Evolutionary conservation across 2,329 filamentous ascomycete species (phyloP).

Genomic region (Fusarium equiseti): DNA sequence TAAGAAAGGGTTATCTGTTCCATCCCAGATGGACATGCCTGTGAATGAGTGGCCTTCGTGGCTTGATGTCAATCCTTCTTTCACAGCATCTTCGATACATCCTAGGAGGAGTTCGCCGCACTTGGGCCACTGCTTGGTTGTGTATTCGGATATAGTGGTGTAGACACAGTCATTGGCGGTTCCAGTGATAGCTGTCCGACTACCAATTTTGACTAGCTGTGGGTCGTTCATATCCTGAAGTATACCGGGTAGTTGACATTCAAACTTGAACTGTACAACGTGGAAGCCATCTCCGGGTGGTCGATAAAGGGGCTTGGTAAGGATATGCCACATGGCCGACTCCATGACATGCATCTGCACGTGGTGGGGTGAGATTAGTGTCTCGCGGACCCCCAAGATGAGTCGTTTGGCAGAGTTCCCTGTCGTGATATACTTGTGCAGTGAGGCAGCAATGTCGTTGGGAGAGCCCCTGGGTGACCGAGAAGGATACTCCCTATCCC

Average conservation of each 20-base stretch:
- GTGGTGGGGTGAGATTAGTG: slow-evolving; percentile 52
- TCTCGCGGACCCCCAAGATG: slow-evolving; percentile 47
- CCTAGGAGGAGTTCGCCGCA: slow-evolving; percentile 48
- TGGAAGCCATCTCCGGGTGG: slow-evolving; percentile 53
- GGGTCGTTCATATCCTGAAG: slow-evolving; percentile 49
- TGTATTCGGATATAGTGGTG: slow-evolving; percentile 53
- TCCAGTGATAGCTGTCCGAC: slow-evolving; percentile 52
- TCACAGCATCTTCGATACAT: slow-evolving; percentile 51
- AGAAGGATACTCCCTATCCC: slow-evolving; percentile 52
- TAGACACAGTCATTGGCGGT: slow-evolving; percentile 51
- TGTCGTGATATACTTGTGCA: slow-evolving; percentile 48
- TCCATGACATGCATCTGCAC: slow-evolving; percentile 56
- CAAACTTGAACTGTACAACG: slow-evolving; percentile 53
- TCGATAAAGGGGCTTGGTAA: slow-evolving; percentile 48
- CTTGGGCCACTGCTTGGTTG: slow-evolving; percentile 50
- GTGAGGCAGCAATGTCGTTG: slow-evolving; percentile 51
- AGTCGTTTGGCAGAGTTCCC: slow-evolving; percentile 49
- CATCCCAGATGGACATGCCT: slow-evolving; percentile 55
- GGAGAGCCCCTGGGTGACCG: slow-evolving; percentile 52
- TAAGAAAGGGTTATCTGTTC: slow-evolving; percentile 41
- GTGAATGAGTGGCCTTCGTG: slow-evolving; percentile 44
- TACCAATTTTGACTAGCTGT: slow-evolving; percentile 47
- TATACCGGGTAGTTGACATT: slow-evolving; percentile 51
- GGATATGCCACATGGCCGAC: slow-evolving; percentile 54
- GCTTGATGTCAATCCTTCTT: slow-evolving; percentile 45